Conservation (phyloP, 1,284 basidiomycete genomes). For the Abortiporus biennis region DNA sequence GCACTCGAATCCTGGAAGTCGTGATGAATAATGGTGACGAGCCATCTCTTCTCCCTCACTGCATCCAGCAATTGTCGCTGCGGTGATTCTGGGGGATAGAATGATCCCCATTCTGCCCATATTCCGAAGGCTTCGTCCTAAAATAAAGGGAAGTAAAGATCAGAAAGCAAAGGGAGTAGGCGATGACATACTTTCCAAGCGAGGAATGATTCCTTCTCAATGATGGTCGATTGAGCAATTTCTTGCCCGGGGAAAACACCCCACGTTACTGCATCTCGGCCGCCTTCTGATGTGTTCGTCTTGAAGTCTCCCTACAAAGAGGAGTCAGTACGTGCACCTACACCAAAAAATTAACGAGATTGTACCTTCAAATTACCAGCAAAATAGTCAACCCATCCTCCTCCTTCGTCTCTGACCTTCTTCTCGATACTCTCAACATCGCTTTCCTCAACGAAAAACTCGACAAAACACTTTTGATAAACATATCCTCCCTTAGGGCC, state of each 20-base stretch:
- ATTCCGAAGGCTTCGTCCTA: constrained; percentile 97
- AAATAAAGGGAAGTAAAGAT: background rate
- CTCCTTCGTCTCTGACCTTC: constrained; percentile 47
- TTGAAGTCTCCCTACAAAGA: constrained; percentile 67
- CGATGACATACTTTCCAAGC: constrained; percentile 80
- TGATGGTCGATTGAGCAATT: constrained; percentile 95
- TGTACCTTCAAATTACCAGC: constrained; percentile 76
- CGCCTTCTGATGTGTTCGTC: constrained; percentile 77
- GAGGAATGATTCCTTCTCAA: constrained; percentile 87
- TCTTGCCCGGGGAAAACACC: constrained; percentile 97
- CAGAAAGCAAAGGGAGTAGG: background rate
- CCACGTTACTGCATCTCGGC: constrained; percentile 97
- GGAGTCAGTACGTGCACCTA: background rate
- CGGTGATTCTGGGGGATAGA: constrained; percentile 73
- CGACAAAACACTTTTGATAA: constrained; percentile 97
- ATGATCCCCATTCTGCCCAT: constrained; percentile 92
- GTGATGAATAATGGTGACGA: constrained; percentile 93
- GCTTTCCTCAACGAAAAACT: constrained; percentile 78
- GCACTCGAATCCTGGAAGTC: constrained; percentile 83
- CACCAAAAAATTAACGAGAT: constrained; percentile 1
- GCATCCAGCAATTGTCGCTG: constrained; percentile 71
- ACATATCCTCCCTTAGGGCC: constrained; percentile 90
- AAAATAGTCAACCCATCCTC: constrained; percentile 78
- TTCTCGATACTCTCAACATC: constrained; percentile 64
- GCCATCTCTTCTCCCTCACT: constrained; percentile 76